Conservation (phyloP, 2,329 filamentous ascomycete species). For the Madurella fahalii region DNA sequence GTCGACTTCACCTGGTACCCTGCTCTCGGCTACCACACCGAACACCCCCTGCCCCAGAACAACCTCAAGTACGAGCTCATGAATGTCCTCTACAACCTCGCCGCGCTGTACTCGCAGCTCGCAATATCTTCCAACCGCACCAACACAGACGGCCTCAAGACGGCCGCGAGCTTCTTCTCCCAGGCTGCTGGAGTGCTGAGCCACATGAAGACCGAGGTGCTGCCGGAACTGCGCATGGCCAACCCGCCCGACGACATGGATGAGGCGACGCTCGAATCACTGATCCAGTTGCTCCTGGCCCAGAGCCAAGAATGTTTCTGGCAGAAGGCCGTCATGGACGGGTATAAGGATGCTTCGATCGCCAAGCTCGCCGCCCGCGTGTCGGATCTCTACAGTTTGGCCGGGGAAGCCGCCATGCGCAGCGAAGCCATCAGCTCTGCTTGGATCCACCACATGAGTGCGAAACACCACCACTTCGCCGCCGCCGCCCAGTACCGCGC, state of each 20-base stretch:
- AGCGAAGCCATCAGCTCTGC: slow-evolving; percentile 86
- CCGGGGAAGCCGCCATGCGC: slow-evolving; percentile 80
- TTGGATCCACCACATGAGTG: slow-evolving; percentile 97
- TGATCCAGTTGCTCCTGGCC: slow-evolving; percentile 79
- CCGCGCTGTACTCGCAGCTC: slow-evolving; percentile 88
- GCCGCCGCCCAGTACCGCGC: slow-evolving; percentile 91
- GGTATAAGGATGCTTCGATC: slow-evolving; percentile 86
- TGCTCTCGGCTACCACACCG: slow-evolving; percentile 82
- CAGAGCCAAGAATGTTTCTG: slow-evolving; percentile 98
- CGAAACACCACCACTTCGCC: slow-evolving; percentile 96
- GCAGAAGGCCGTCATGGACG: slow-evolving; percentile 94
- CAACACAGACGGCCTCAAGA: slow-evolving; percentile 77
- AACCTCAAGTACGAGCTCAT: slow-evolving; percentile 79
- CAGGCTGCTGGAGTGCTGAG: slow-evolving; percentile 78
- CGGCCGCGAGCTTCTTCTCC: slow-evolving; percentile 85
- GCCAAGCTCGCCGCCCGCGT: slow-evolving; percentile 86
- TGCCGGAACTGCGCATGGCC: slow-evolving; percentile 77
- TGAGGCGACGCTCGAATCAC: slow-evolving; percentile 73
- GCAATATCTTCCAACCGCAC: slow-evolving; percentile 75
- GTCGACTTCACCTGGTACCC: slow-evolving; percentile 97
- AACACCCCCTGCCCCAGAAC: slow-evolving; percentile 63
- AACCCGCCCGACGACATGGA: slow-evolving; percentile 96
- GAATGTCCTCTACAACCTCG: slow-evolving; percentile 90
- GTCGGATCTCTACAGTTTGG: slow-evolving; percentile 82
- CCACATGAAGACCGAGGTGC: slow-evolving; percentile 69